Evolutionary conservation across 306 rosid species (phyloP), one percentile per base, ranked within the genome.

Genomic region (Calophaca sinica): DNA sequence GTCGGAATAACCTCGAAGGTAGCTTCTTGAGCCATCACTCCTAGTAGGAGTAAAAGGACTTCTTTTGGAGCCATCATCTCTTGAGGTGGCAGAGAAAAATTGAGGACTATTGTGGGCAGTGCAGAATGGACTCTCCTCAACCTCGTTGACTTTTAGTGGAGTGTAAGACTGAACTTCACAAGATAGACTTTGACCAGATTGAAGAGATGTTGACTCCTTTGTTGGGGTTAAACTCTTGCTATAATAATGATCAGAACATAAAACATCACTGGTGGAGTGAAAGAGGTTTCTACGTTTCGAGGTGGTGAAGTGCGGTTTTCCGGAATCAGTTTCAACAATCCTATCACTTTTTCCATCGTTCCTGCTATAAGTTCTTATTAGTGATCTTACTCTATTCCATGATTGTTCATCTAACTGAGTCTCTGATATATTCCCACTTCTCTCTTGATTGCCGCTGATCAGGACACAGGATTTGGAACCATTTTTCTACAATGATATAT

Each of bases 41-140:
- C 42, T 91, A 7, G 88, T 68, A 4, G 97, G 94, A 28, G 96
- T 87, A 75, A 91, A 87, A 64, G 93, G 97, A 49, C 88, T 91
- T 67, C 79, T 87, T 75, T 84, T 91, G n/a, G 79, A 68, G 31
- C 74, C 86, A 3, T 50, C 82, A 1, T 91, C 89, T 62, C 62
- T 76, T 0, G 96, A 94, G 3, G 84, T 82, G 5, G 88, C 88
- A 8, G 96, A 88, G 58, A 73, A 78, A 51, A 74, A 63, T 45
- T 85, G 96, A 0, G 96, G 91, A 74, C 94, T 88, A 68, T 80
- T 85, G 41, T 82, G 73, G 4, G 96, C 94, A 7, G 94, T 91
- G 82, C 83, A 87, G 82, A 86, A 93, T 26, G 88, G 76, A 7
- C 62, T 82, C 14, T 93, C 91, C 49, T 89, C 97, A 20, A 77